Conservation (phyloP, 208 protist species). For the Willaertia magna region DNA sequence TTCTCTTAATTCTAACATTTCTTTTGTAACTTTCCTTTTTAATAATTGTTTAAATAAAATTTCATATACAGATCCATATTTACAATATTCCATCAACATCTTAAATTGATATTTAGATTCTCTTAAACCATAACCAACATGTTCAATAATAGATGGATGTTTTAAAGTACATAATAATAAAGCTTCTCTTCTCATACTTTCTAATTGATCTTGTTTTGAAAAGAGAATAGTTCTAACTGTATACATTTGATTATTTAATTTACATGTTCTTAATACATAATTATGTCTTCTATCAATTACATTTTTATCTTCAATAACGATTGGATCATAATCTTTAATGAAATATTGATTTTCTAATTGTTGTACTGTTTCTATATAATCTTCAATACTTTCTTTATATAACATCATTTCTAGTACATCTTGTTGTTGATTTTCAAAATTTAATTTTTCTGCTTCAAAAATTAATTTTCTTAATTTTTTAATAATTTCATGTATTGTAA, state of each 20-base stretch:
- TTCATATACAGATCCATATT: background rate
- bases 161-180: background rate
- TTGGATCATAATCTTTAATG: background rate
- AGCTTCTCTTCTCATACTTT: background rate
- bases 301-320: background rate
- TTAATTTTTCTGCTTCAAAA: background rate
- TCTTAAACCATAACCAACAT: background rate
- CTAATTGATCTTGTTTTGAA: background rate
- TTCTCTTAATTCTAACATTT: background rate
- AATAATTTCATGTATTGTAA: background rate
- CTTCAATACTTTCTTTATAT: too few species aligned
- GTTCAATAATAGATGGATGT: background rate
- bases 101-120: background rate
- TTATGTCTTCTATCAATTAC: background rate
- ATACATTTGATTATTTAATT: background rate
- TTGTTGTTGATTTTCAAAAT: background rate
- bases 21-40: background rate
- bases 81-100: background rate
- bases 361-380: background rate
- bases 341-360: background rate
- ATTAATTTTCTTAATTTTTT: background rate
- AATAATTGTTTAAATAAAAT: background rate
- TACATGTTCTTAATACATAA: background rate
- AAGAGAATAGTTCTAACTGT: background rate
- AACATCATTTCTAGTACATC: background rate